These are phyloP conservation scores for Multifurca ochricompacta DNA, from an alignment of 768 basidiomycete species.

Conservation along the genomic window DNA sequence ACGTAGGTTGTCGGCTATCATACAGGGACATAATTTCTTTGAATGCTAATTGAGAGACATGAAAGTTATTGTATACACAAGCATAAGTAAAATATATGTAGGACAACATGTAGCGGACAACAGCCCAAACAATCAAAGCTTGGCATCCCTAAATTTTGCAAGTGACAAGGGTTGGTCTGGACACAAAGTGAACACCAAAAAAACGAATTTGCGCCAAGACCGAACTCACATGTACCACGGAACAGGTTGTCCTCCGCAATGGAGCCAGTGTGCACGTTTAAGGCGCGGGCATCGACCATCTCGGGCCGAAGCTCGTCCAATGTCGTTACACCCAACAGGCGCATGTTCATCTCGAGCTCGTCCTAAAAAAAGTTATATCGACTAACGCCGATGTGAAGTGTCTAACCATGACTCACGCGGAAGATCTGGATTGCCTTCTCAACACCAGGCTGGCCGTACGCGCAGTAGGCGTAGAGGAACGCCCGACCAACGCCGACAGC, in stretches of 20 bases:
- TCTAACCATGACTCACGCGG: constrained; percentile 36
- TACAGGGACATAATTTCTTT: not conserved
- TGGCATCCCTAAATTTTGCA: not conserved
- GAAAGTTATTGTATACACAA: not conserved
- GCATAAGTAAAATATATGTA: not conserved
- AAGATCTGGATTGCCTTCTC: constrained; percentile 76
- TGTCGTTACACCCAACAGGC: constrained; percentile 77
- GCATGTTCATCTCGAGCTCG: constrained; percentile 98
- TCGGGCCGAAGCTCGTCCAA: constrained; percentile 72
- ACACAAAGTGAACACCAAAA: not conserved
- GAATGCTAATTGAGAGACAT: not conserved
- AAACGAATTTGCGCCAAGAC: not conserved
- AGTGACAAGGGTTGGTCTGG: not conserved
- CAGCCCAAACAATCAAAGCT: not conserved
- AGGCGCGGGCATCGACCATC: constrained; percentile 66
- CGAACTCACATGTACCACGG: not conserved
- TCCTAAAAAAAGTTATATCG: constrained; percentile 42
- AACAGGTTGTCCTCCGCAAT: not conserved
- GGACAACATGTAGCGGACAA: not conserved
- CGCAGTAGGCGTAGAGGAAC: constrained; percentile 81
- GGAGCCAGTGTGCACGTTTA: not conserved
- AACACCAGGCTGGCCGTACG: constrained; percentile 85
- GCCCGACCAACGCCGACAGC: constrained; percentile 78
- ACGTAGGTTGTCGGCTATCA: not conserved
- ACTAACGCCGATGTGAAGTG: not conserved